phyloP scores from a whole-genome alignment of 805 yeast species.

The Metschnikowia similis region DNA sequence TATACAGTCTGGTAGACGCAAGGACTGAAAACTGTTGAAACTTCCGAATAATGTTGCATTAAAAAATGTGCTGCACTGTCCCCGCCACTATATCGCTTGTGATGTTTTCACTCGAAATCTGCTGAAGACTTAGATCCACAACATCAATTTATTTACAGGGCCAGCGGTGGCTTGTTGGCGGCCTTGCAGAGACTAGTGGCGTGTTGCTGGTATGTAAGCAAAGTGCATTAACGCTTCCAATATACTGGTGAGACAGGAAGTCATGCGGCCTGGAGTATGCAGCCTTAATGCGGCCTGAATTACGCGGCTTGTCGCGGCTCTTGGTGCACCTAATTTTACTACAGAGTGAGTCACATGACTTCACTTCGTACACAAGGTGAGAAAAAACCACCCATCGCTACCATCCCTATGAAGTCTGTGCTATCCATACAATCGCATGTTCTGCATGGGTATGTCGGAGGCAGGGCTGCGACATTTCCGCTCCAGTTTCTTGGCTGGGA shows the following conservation, averaged over 20 bases:
- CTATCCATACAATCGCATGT: conserved; percentile 79
- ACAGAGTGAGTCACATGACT: conserved; percentile 4
- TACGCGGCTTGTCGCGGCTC: neutral
- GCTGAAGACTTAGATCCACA: too few species aligned
- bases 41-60: neutral
- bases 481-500: conserved; percentile 87
- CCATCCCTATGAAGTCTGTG: conserved; percentile 22
- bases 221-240: neutral
- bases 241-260: neutral
- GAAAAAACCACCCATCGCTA: neutral
- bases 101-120: too few species aligned
- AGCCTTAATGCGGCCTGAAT: neutral
- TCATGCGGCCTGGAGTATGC: neutral
- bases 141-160: too few species aligned
- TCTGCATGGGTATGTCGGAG: conserved; percentile 94
- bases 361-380: neutral
- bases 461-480: conserved; percentile 86
- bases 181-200: neutral
- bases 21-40: neutral
- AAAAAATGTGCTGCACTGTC: neutral
- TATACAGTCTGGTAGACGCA: neutral
- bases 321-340: neutral
- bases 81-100: neutral
- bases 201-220: neutral
- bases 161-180: too few species aligned